Base-by-base conservation (phyloP, 805 yeast genomes). In the Lachancea thermotolerans region DNA sequence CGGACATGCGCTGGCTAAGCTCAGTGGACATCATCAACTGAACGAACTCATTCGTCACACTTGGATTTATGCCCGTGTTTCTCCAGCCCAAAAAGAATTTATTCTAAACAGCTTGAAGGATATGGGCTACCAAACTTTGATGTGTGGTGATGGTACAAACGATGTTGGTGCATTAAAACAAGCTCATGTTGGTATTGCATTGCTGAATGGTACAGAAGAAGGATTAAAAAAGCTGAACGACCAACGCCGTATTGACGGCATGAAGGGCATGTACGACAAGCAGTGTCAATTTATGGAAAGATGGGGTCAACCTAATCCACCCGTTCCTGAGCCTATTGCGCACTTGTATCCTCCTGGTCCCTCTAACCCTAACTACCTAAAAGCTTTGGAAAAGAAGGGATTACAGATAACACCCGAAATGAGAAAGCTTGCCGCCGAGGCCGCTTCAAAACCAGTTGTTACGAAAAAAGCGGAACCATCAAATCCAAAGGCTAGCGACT, bases 111-210 rank as follows among this genome's bases (percentile, higher is more conserved):
- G 89, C 33, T 77, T 87, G 64, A 93, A 91, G 66, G 82, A 79
- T 50, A 75, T 87, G 64, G 96, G 96, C 21, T 93, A 91, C 68
- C 84, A 79, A 60, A 93, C 98, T 18, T 75, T 93, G 57, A 93
- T 93, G 99, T 93, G 99, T 69, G 99, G 99, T 74, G 99, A 93
- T 69, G 99, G 99, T 69, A 93, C 99, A n/a, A 93, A 93, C 63
- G 99, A 93, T 73, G 99, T 93, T 41, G 99, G 99, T 67, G 99
- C 99, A 44, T 78, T 93, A 69, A 93, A 93, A 67, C 98, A 93
- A 71, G 98, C 99, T 2, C 95, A 93, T 61, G 84, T 93, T 60
- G 99, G 99, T 73, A 86, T 93, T 63, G 99, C 99, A n/a, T 72
- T 93, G 56, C 75, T 93, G 64, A 93, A 93, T 60, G 99, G 98